Percentiles rank a stretch among this genome's conserved stretches.
Conservation (phyloP, 805 yeast species). For the Suhomyces kilbournensis region DNA sequence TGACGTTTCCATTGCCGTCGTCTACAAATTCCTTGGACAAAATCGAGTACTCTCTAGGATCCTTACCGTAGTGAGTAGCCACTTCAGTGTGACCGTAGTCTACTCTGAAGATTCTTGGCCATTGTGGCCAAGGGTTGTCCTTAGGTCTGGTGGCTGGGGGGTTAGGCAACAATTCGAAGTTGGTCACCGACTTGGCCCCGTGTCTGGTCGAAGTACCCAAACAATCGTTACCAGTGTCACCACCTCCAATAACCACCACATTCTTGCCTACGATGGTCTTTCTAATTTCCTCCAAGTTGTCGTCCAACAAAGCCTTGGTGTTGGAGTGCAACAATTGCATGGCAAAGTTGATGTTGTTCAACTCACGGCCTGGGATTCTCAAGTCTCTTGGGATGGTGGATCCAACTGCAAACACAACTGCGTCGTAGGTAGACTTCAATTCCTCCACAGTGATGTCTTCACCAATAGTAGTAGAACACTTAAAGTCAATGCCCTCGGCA, state of each 20-base stretch:
- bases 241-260: slow-evolving; percentile 98
- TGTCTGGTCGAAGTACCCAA: slow-evolving; percentile 96
- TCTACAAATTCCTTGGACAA: slow-evolving; percentile 94
- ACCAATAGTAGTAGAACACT: slow-evolving; percentile 77
- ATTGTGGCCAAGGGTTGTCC: slow-evolving; percentile 99
- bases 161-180: slow-evolving; percentile 91
- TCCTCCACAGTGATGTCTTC: slow-evolving; percentile 74
- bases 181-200: slow-evolving; percentile 90
- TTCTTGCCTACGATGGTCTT: slow-evolving; percentile 75
- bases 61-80: slow-evolving; percentile 89
- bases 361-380: slow-evolving; percentile 88
- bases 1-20: slow-evolving; percentile 91
- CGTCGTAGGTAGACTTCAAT: slow-evolving; percentile 64
- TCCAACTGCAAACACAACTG: slow-evolving; percentile 89
- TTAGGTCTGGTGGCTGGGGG: slow-evolving; percentile 84
- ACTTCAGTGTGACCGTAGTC: slow-evolving; percentile 98
- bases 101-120: slow-evolving; percentile 97
- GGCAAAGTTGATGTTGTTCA: slow-evolving; percentile 88
- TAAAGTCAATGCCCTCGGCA: slow-evolving; percentile 84
- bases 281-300: slow-evolving; percentile 73
- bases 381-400: slow-evolving; percentile 96
- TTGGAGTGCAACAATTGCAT: slow-evolving; percentile 87
- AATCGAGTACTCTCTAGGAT: slow-evolving; percentile 95
- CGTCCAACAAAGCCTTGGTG: slow-evolving; percentile 84
- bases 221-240: slow-evolving; percentile 99